Conservation (phyloP, 192 early-diverging fungal species). For the Linnemannia schmuckeri region DNA sequence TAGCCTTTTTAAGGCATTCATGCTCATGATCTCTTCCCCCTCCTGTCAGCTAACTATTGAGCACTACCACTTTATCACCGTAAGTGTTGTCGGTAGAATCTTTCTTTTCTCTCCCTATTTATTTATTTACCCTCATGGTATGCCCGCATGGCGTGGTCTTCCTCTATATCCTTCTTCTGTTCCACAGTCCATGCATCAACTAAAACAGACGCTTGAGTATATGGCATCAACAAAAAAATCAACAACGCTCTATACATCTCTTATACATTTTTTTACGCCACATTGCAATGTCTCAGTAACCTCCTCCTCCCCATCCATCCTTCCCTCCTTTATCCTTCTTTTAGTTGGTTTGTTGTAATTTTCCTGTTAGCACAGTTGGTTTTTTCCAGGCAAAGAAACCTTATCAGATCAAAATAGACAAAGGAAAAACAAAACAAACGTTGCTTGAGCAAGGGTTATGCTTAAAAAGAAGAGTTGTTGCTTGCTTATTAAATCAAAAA, state of each 20-base stretch:
- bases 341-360: no score
- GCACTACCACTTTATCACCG: background rate
- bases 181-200: background rate
- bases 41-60: background rate
- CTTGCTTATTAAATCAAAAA: no score
- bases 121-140: background rate
- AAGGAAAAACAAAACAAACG: no score
- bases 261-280: background rate
- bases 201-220: background rate
- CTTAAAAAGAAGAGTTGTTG: no score
- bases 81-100: background rate
- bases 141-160: background rate
- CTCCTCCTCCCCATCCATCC: background rate
- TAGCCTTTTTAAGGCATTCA: no score
- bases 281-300: conserved; percentile 7
- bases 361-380: no score
- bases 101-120: background rate
- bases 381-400: no score
- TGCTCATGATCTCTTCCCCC: background rate
- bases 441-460: no score
- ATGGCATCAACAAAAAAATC: background rate
- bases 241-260: background rate
- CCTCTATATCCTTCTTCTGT: background rate
- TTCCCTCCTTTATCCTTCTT: no score
- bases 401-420: no score